Evolutionary conservation across 164 flowering plant genomes (phyloP), one percentile per base, ranked within the genome.

Genomic region (Vitis rupestris): DNA sequence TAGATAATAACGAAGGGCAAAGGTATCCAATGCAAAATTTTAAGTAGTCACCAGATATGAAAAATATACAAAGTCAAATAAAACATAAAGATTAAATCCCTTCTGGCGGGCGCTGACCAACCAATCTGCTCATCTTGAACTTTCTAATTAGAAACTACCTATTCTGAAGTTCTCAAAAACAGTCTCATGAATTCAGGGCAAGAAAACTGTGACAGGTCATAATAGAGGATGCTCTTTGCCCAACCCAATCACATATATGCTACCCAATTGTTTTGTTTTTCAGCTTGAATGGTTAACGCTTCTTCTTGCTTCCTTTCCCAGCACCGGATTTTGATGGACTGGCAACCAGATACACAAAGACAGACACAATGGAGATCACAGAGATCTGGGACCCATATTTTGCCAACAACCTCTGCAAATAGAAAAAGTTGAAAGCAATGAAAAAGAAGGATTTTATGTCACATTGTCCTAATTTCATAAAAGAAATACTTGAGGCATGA

Each of bases 341-440:
- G 8, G 83, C 79, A 29, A 96, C 68, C 79, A 88, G 65, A 80
- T 82, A 88, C 59, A 93, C 77, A 59, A 93, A 96, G 73, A 88
- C 60, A 13, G 63, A 82, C 48, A 96, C 75, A n/a, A 91, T 65
- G 68, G 87, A 75, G 65, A 91, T 67, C 71, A 95, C 97, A 0
- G 99, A 89, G 27, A 91, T 74, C 37, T 78, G 83, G 7, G 98
- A 85, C 9, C 97, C 98, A 76, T 90, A 91, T 66, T 87, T 88
- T n/a, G 84, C 92, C 76, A 93, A 68, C 81, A 91, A 74, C 77
- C 81, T 89, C 98, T 95, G 98, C 85, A 86, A 11, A 37, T 52
- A 16, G 29, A 17, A 65, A 51, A 37, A 44, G 9, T 30, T 23
- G 9, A 31, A n/a, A 66, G 47, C 9, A 37, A 2, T 14, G 23